Conservation (phyloP, 2,329 filamentous ascomycete species). For the Fusarium neocosmosporiellum region DNA sequence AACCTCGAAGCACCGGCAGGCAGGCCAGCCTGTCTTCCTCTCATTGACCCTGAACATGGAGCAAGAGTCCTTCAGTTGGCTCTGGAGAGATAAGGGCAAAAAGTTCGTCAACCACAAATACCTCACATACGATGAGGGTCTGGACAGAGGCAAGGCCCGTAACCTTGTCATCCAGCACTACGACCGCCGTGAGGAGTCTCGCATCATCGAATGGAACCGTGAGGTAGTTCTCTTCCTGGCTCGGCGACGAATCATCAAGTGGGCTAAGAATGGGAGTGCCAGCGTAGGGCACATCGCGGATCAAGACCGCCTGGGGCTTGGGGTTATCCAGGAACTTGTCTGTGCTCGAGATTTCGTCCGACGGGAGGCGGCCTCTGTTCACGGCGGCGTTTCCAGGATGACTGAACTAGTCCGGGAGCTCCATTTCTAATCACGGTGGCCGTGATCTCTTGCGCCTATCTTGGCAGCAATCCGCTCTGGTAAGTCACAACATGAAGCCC, state of each 20-base stretch:
- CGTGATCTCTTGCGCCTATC: not conserved
- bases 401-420: too few relatives aligned
- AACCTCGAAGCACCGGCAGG: too few relatives aligned
- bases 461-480: not conserved
- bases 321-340: too few relatives aligned
- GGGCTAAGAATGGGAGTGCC: not conserved
- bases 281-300: too few relatives aligned
- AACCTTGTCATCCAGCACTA: not conserved
- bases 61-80: not conserved
- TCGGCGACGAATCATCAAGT: not conserved
- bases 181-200: not conserved
- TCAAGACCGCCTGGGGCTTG: too few relatives aligned
- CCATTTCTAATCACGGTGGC: too few relatives aligned
- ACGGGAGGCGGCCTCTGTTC: too few relatives aligned
- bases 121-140: not conserved
- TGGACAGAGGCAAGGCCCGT: not conserved
- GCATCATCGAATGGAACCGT: not conserved
- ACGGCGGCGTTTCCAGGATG: too few relatives aligned
- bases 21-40: not conserved
- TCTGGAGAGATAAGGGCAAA: not conserved
- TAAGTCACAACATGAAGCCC: not conserved
- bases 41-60: not conserved
- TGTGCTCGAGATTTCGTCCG: too few relatives aligned
- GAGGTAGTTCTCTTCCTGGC: not conserved
- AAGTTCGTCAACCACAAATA: not conserved